These are phyloP conservation scores for Mediolabrus comicus DNA, from an alignment of 108 stramenopile species.

Conservation along the genomic window DNA sequence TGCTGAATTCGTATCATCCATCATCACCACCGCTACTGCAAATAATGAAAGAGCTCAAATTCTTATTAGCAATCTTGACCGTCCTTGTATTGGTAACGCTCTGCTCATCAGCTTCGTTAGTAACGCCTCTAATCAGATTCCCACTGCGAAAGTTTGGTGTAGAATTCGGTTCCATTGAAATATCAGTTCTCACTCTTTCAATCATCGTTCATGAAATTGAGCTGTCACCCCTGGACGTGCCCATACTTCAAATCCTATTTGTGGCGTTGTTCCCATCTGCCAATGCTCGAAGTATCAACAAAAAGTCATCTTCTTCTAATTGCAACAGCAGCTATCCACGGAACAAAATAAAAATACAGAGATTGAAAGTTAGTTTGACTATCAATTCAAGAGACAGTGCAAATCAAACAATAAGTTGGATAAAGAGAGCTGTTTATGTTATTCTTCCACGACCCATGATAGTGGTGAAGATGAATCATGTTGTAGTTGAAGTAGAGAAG, in stretches of 20 bases:
- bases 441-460: constrained; percentile 7
- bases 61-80: neutral
- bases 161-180: neutral
- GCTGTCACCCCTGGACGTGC: neutral
- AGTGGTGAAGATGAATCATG: constrained; percentile 7
- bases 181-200: neutral
- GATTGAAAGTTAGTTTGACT: neutral
- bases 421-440: neutral
- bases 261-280: neutral
- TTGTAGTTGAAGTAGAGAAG: constrained; percentile 24
- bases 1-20: no score
- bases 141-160: neutral
- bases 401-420: neutral
- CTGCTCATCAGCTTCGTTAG: neutral
- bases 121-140: neutral
- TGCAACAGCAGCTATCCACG: neutral
- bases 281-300: neutral
- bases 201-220: neutral
- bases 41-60: neutral
- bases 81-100: neutral
- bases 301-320: neutral
- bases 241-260: neutral
- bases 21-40: no score
- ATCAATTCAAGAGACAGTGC: neutral
- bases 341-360: neutral